Base-by-base conservation (phyloP, 495 filamentous ascomycete genomes). In the Astrocystis sublimbata region DNA sequence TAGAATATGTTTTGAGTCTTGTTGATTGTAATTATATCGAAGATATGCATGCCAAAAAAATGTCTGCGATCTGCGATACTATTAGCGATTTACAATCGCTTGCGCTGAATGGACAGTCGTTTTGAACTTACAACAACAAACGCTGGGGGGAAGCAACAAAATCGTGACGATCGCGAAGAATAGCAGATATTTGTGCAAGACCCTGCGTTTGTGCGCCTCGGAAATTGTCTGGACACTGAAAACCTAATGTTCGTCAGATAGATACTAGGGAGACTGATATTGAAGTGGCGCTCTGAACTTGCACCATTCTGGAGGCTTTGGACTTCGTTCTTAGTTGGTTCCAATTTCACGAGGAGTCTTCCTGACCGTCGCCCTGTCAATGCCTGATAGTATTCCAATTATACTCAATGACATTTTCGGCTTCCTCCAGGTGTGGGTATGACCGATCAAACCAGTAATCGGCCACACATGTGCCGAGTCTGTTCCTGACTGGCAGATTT, bases 111-210 rank as follows among this genome's bases (percentile, higher is more conserved):
- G 4, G 8, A 17, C 13, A 23, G 28, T 31, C 2, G 5, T 15
- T 30, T 49, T 12, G 4, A 33, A 35, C 17, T 51, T 35, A 33
- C 49, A 13, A 30, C 30, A 30, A 51, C 17, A 35, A 51, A 51
- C 10, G 49, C 35, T 21, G 49, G 30, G 3, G 49, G 49, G 30
- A 51, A 30, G n/a, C 28, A 51, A 51, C 30, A 51, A 35, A 35
- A 51, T 51, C 1, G 49, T 51, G 49, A 51, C 49, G 15, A 51
- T 51, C n/a, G 49, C 35, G 49, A 51, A 51, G 35, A 35, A 26
- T 9, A 23, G 10, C 17, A 51, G 49, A 12, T 51, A 51, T 10
- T 51, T 51, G 8, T 51, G 31, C 30, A 51, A 17, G 23, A 35
- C 17, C 17, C 49, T 33, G 17, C 30, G 31, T 13, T 51, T 51